Conservation (phyloP, 2,329 filamentous ascomycete species). For the Ophiocordyceps camponoti-rufipedis region DNA sequence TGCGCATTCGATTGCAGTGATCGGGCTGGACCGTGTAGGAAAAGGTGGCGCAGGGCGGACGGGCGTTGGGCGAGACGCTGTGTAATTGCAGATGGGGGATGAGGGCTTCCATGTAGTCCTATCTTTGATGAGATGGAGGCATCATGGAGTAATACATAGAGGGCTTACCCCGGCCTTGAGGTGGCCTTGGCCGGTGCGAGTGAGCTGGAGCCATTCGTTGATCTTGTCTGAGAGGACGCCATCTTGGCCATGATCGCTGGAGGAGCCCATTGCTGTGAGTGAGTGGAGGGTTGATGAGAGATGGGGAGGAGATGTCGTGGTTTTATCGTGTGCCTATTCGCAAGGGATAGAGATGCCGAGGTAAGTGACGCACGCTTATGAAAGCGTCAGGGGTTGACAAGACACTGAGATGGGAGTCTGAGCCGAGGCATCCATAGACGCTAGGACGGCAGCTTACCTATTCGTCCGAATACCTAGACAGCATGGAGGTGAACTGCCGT, state of each 20-base stretch:
- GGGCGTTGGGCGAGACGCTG: conserved; percentile 13
- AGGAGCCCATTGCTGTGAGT: not conserved
- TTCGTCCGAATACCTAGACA: too few species aligned
- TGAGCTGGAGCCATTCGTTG: conserved; percentile 13
- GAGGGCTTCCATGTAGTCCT: conserved; percentile 28
- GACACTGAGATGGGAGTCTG: too few species aligned
- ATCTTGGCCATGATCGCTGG: not conserved
- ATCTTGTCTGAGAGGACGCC: conserved; percentile 11
- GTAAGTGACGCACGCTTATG: too few species aligned
- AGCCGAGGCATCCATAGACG: too few species aligned
- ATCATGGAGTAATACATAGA: too few species aligned
- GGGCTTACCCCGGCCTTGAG: conserved; percentile 13
- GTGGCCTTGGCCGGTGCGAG: conserved; percentile 9
- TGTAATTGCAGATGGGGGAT: conserved; percentile 21
- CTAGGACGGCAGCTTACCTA: too few species aligned
- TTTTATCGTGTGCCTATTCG: too few species aligned
- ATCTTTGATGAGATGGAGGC: too few species aligned
- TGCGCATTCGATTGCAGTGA: conserved; percentile 34
- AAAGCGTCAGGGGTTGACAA: too few species aligned
- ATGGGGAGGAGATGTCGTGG: too few species aligned
- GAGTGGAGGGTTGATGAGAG: not conserved
- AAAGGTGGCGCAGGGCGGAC: conserved; percentile 24
- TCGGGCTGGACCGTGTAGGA: conserved; percentile 27
- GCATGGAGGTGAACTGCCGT: too few species aligned
- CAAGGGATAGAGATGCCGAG: too few species aligned